Percentiles rank a stretch among this genome's conserved stretches.
These are phyloP conservation scores for Didymella pinodella DNA, from an alignment of 2,329 filamentous ascomycete species.

Conservation along the genomic window DNA sequence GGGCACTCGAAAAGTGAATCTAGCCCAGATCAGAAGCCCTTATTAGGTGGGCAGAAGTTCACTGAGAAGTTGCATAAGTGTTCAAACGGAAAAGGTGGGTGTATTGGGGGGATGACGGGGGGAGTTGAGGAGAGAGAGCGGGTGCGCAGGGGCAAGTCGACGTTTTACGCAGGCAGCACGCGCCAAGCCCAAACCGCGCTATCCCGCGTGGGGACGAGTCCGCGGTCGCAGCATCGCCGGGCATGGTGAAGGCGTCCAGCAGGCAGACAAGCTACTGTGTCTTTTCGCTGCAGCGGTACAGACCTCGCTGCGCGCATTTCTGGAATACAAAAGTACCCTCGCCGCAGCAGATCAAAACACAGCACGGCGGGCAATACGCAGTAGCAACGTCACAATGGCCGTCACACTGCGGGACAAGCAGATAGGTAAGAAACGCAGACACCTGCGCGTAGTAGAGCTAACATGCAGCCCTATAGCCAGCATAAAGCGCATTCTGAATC, in stretches of 20 bases:
- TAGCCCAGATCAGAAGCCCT: constrained; percentile 51
- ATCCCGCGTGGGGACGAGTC: constrained; percentile 29
- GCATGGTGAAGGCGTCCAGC: constrained; percentile 17
- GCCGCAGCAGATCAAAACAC: constrained; percentile 38
- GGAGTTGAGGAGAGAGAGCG: constrained; percentile 38
- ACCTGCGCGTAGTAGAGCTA: constrained; percentile 11
- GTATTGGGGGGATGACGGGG: constrained; percentile 28
- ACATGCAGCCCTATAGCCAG: constrained; percentile 66
- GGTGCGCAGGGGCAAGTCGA: constrained; percentile 33
- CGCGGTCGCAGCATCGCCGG: constrained; percentile 18
- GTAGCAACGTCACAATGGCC: constrained; percentile 39
- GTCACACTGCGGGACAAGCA: constrained; percentile 70
- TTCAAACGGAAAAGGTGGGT: constrained; percentile 42
- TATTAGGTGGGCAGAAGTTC: constrained; percentile 50
- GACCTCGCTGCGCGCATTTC: neutral
- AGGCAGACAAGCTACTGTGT: constrained; percentile 33
- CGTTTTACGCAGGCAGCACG: constrained; percentile 32
- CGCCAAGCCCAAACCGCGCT: constrained; percentile 34
- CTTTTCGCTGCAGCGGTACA: constrained; percentile 20
- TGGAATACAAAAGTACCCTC: neutral
- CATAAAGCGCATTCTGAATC: constrained; percentile 93
- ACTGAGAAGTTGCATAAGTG: constrained; percentile 48
- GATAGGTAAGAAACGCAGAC: constrained; percentile 54
- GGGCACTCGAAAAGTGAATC: constrained; percentile 43
- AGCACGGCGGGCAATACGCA: constrained; percentile 35